phyloP scores from a whole-genome alignment of 2,329 filamentous ascomycete genomes.

The Aspergillus awamori region DNA sequence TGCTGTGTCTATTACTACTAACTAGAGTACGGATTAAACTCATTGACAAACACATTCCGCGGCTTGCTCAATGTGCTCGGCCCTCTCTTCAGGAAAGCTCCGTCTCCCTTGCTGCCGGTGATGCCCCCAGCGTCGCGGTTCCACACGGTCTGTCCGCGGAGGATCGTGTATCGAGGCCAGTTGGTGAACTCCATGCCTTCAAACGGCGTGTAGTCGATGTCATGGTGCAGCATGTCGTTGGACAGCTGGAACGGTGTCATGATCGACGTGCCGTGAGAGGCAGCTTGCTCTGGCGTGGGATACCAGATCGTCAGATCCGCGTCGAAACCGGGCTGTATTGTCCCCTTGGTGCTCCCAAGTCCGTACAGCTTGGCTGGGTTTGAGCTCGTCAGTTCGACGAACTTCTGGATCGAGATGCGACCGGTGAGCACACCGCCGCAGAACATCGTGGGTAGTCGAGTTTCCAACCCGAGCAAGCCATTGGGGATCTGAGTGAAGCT shows the following conservation, averaged over 20 bases:
- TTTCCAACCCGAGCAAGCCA: slow-evolving; percentile 49
- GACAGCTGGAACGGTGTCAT: slow-evolving; percentile 32
- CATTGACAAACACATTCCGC: slow-evolving; percentile 20
- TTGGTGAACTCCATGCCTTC: slow-evolving; percentile 37
- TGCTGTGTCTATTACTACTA: background rate
- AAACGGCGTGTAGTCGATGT: slow-evolving; percentile 42
- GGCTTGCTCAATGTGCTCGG: slow-evolving; percentile 30
- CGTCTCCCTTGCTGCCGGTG: slow-evolving; percentile 35
- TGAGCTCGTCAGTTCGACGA: slow-evolving; percentile 49
- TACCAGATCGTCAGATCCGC: slow-evolving; percentile 51
- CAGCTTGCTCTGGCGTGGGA: slow-evolving; percentile 25
- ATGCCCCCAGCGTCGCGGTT: slow-evolving; percentile 30
- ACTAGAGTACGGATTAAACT: slow-evolving; percentile 18
- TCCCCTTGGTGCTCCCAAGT: slow-evolving; percentile 43
- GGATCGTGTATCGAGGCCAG: slow-evolving; percentile 40
- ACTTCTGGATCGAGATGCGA: slow-evolving; percentile 41
- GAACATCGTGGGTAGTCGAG: slow-evolving; percentile 46
- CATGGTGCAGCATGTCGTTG: slow-evolving; percentile 41
- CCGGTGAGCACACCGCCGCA: slow-evolving; percentile 22
- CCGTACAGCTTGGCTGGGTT: slow-evolving; percentile 52
- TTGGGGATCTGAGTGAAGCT: slow-evolving; percentile 49
- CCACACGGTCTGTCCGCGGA: slow-evolving; percentile 39
- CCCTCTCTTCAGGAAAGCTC: slow-evolving; percentile 41
- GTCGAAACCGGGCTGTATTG: slow-evolving; percentile 47
- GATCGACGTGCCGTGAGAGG: slow-evolving; percentile 5